Base-by-base conservation (phyloP, 2,329 filamentous ascomycete genomes). In the Chrysoporthe puriensis region DNA sequence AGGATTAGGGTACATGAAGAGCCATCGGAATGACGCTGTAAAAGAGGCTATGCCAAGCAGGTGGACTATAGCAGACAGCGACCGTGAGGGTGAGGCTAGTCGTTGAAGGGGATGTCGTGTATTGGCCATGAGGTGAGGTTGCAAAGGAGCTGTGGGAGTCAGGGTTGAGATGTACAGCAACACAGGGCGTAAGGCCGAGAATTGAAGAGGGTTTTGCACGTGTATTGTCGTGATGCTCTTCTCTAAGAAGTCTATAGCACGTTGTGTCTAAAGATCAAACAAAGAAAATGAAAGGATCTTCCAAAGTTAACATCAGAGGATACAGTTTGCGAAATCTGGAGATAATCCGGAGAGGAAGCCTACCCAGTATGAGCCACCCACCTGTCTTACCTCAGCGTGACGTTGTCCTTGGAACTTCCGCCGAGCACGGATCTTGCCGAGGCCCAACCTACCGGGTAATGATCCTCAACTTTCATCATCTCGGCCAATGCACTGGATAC, bases 21-120 rank as follows among this genome's bases (percentile, higher is more conserved):
- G 78, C 72, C 85, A 87, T 68, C 80, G 76, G 74, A 87, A 89
- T 62, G 81, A 86, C 60, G 83, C 81, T 26, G 77, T 71, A 73
- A 88, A 88, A 7, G 84, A 87, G 48, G 79, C 73, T 59, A 85
- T 79, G 62, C 87, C 87, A 1, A 80, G 70, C 2, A 82, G 76
- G 76, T 94, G 91, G 54, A 92, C 76, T 11, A 86, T 69, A 32
- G 90, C 84, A 2, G 91, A 93, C 66, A 87, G 73, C 52, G 84
- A 84, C 68, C 85, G 85, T 1, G 89, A 90, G 0, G 91, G 91
- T 68, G 90, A 89, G 3, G 83, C 75, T 26, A 92, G 79, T 50
- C 89, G 83, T 77, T 93, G 91, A 4, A 91, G 83, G 56, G 85
- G 87, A 79, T 93, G 90, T 63, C 70, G 73, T 52, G 79, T 65